Base-by-base conservation (phyloP, 805 yeast species). In the Cyberlindnera meyerae region DNA sequence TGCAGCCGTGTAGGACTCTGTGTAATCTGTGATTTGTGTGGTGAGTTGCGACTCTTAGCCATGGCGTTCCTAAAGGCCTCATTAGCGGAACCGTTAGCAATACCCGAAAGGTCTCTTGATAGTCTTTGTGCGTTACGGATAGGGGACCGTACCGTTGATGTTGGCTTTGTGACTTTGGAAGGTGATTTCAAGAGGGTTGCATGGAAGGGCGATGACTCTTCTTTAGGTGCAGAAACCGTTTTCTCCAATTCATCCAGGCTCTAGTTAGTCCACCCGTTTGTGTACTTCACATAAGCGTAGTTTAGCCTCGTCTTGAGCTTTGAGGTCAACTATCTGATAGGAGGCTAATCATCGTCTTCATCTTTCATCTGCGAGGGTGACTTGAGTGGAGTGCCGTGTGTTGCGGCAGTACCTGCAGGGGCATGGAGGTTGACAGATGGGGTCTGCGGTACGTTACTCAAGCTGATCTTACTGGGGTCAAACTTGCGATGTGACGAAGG, bases 271-370 rank as follows among this genome's bases (percentile, higher is more conserved):
- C 58, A 54, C 4, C 60, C 59, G 13, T 54, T 41, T 34, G 64
- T 64, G 35, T 61, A 51, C 44, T 64, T 65, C 9, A 64, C 62
- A 43, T 62, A 56, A 2, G 71, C 71, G 46, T 65, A 63, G 37
- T 62, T 63, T 12, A 66, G 46, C 37, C 70, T 52, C 11, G 69
- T 62, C 39, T 61, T 62, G 27, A 66, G 49, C 39, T 60, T 61
- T 16, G 62, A 56, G 1, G 71, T 65, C 14, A 66, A 58, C 31
- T 62, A 63, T 33, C 68, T 54, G 11, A 65, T 65, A 9, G 70
- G 69, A 27, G 63, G 63, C 24, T 49, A 54, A 11, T 48, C 52
- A 14, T 44, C 58, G 11, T 40, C 47, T 20, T 53, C 55, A 3
- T 40, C 42, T 7, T 34, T 31, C 4, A 29, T 11, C 6, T 43